A percentile compares a stretch with the other conserved stretches of the same genome.
Evolutionary conservation across 768 basidiomycete genomes (phyloP).

Genomic region (Podaxis sp.): DNA sequence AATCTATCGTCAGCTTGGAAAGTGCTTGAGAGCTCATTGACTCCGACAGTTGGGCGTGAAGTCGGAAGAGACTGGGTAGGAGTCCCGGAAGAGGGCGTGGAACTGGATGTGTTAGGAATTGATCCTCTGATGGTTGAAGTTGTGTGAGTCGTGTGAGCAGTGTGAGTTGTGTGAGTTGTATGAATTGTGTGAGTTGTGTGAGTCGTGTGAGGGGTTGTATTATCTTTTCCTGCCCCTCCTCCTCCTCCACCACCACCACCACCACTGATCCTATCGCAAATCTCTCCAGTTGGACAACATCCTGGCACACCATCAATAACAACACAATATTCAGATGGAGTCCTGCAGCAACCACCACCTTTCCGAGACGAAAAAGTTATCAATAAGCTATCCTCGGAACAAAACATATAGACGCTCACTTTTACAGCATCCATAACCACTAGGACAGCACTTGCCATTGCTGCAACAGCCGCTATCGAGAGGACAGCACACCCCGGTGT

Average conservation of each 20-base stretch:
- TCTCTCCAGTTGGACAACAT: constrained; percentile 7
- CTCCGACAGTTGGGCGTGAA: background rate
- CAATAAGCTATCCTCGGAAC: background rate
- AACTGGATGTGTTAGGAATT: background rate
- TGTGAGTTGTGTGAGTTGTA: no score
- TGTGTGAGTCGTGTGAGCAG: background rate
- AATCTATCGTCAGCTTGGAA: background rate
- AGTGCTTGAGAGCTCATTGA: background rate
- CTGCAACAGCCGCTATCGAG: background rate
- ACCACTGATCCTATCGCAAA: background rate
- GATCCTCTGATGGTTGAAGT: background rate
- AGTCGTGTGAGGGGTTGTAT: background rate
- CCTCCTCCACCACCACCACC: background rate
- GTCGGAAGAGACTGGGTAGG: background rate
- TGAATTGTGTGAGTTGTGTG: no score
- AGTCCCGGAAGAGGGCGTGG: background rate
- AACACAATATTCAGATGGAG: constrained; percentile 2
- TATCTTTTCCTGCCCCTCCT: background rate
- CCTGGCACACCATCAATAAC: background rate
- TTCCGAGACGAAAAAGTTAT: background rate
- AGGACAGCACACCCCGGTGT: constrained; percentile 6
- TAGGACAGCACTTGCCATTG: background rate
- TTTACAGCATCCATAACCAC: constrained; percentile 3
- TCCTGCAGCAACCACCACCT: constrained; percentile 8
- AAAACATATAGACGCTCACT: background rate